These are phyloP conservation scores for Lathyrus sativus DNA, from an alignment of 306 rosid species.

Conservation along the genomic window DNA sequence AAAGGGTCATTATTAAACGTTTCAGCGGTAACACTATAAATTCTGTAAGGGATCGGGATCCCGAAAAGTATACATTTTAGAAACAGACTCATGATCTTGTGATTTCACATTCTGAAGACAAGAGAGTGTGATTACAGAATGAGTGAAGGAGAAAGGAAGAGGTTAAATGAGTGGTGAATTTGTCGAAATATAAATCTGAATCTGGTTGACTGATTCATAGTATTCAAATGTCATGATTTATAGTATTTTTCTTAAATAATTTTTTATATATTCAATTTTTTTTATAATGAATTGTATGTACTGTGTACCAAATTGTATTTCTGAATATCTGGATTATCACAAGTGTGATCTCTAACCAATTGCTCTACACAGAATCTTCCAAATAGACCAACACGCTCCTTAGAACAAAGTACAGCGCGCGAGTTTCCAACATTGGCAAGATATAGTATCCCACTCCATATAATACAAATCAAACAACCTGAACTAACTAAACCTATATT, in stretches of 20 bases:
- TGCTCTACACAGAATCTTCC: neutral
- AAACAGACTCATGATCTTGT: neutral
- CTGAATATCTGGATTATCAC: neutral
- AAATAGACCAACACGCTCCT: neutral
- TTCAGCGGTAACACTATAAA: neutral
- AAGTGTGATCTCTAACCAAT: neutral
- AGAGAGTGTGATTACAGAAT: neutral
- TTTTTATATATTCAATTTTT: too few species aligned
- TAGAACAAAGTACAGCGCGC: neutral
- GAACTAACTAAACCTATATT: neutral
- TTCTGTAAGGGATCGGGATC: neutral
- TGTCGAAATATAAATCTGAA: too few species aligned
- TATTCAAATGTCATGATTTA: too few species aligned
- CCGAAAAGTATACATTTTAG: neutral
- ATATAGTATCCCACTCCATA: neutral
- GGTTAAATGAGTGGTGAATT: neutral
- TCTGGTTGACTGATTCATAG: too few species aligned
- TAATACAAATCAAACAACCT: neutral
- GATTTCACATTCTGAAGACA: neutral
- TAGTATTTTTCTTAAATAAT: too few species aligned
- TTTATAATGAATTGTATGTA: too few species aligned
- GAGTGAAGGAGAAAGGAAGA: slow-evolving; percentile 1
- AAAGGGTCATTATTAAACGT: neutral
- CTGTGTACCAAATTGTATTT: neutral
- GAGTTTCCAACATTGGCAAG: slow-evolving; percentile 1